Conservation (phyloP, 1,139 yeast genomes). For the Saccharomyces hybrid region DNA sequence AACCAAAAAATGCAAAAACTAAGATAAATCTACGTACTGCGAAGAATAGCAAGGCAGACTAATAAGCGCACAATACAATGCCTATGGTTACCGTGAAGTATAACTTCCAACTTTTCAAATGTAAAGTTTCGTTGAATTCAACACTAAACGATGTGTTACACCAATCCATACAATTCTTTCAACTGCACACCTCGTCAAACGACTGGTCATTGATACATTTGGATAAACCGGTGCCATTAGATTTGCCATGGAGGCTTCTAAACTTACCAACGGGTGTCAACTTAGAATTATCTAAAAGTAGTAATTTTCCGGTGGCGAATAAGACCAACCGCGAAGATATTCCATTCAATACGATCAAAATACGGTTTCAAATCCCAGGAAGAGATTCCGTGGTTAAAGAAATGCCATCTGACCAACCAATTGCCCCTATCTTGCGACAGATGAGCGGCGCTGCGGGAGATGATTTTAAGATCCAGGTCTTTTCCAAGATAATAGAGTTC, state of each 20-base stretch:
- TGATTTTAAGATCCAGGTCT: conserved; percentile 16
- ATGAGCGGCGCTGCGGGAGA: conserved; percentile 3
- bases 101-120: conserved; percentile 15
- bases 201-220: conserved; percentile 9
- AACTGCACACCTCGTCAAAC: conserved; percentile 2
- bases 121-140: conserved; percentile 14
- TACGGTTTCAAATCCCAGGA: conserved; percentile 20
- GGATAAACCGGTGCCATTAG: conserved; percentile 16
- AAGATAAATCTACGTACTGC: not conserved
- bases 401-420: conserved; percentile 5
- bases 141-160: conserved; percentile 20
- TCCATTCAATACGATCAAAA: conserved; percentile 10
- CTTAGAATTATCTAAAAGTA: conserved; percentile 17
- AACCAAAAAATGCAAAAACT: not conserved
- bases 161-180: conserved; percentile 14
- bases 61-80: conserved; percentile 9
- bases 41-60: not conserved
- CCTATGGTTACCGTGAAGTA: conserved; percentile 17
- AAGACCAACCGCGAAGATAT: not conserved
- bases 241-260: conserved; percentile 30
- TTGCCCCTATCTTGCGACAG: conserved; percentile 9
- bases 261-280: conserved; percentile 33
- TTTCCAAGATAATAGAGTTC: conserved; percentile 13
- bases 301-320: not conserved
- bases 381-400: conserved; percentile 12